Conservation (phyloP, 805 yeast genomes). For the Sungouiella thailandica region DNA sequence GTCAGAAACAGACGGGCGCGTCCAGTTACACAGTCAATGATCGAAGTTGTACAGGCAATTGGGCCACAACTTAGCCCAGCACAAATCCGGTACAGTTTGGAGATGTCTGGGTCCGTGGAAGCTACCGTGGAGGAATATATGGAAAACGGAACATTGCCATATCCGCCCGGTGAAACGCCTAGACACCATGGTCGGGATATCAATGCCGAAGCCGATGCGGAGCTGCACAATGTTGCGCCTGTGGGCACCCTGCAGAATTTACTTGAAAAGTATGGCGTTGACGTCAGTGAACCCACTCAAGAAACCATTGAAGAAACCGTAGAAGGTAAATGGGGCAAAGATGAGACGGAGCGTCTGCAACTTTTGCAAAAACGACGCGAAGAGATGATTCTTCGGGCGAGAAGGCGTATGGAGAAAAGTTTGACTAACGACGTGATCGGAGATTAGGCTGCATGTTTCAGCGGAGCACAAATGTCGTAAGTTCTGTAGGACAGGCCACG, state of each 20-base stretch:
- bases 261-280: constrained; percentile 42
- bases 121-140: constrained; percentile 70
- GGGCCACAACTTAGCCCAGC: constrained; percentile 68
- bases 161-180: constrained; percentile 39
- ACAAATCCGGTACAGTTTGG: constrained; percentile 71
- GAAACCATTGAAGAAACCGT: constrained; percentile 26
- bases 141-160: constrained; percentile 55
- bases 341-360: constrained; percentile 10
- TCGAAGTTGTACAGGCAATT: constrained; percentile 76
- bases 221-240: constrained; percentile 6
- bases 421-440: constrained; percentile 23
- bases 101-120: constrained; percentile 75
- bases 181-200: no score
- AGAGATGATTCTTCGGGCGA: constrained; percentile 39
- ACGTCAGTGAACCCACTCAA: constrained; percentile 13
- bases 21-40: constrained; percentile 63
- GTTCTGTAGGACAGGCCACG: no score
- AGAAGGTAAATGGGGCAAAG: constrained; percentile 20
- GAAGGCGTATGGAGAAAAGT: constrained; percentile 43
- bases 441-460: no score
- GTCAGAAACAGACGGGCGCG: constrained; percentile 29
- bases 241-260: constrained; percentile 10
- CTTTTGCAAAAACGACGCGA: constrained; percentile 28
- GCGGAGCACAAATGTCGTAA: no score
- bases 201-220: constrained; percentile 1